phyloP scores from a whole-genome alignment of 768 basidiomycete genomes.

The Wakefieldia striispora region DNA sequence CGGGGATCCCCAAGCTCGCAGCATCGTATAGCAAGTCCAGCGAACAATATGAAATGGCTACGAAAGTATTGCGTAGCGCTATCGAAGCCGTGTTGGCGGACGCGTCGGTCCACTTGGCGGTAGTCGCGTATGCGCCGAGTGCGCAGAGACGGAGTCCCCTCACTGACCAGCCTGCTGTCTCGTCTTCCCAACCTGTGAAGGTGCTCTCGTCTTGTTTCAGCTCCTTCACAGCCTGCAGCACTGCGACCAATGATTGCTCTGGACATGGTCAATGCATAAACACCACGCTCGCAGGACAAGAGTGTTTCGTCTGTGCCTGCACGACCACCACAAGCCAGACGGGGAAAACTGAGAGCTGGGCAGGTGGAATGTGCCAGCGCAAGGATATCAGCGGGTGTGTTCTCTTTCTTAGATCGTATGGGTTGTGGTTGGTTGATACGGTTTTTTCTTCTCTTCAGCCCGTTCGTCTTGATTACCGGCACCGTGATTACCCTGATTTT shows the following conservation, averaged over 20 bases:
- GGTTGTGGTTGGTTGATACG: background rate
- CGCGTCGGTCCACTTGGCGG: conserved; percentile 43
- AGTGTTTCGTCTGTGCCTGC: conserved; percentile 50
- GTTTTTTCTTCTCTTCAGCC: conserved; percentile 37
- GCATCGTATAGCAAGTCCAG: conserved; percentile 47
- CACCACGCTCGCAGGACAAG: conserved; percentile 55
- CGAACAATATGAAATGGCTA: conserved; percentile 51
- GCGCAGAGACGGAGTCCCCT: conserved; percentile 38
- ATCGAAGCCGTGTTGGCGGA: conserved; percentile 44
- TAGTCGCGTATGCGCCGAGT: conserved; percentile 48
- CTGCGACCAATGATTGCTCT: conserved; percentile 65
- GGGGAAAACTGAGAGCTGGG: conserved; percentile 68
- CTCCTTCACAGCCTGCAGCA: conserved; percentile 52
- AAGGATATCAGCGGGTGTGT: conserved; percentile 81
- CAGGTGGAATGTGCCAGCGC: conserved; percentile 71
- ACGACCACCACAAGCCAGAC: conserved; percentile 46
- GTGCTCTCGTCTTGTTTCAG: conserved; percentile 62
- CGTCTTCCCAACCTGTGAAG: conserved; percentile 49
- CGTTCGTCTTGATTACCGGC: conserved; percentile 72
- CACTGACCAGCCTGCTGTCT: conserved; percentile 45
- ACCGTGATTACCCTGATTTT: conserved; percentile 64
- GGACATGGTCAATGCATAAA: conserved; percentile 66
- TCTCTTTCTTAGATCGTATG: conserved; percentile 14
- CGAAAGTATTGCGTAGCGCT: conserved; percentile 44
- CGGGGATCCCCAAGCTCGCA: conserved; percentile 48